These are phyloP conservation scores for Paraconiothyrium brasiliense DNA, from an alignment of 2,329 filamentous ascomycete genomes.

Conservation along the genomic window DNA sequence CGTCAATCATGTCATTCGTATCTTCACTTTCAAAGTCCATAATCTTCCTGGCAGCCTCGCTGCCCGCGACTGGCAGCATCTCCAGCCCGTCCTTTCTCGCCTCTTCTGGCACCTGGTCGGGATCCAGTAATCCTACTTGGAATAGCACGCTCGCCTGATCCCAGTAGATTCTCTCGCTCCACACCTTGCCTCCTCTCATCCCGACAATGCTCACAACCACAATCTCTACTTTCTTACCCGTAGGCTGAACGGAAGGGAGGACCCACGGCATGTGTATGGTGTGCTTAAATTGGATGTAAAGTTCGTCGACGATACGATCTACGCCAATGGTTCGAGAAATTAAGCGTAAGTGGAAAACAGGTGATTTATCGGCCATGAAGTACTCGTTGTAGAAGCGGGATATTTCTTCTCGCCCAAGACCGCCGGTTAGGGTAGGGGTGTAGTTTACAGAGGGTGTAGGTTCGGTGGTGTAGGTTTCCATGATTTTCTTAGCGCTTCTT, in stretches of 20 bases:
- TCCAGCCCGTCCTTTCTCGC: constrained; percentile 57
- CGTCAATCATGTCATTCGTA: constrained; percentile 58
- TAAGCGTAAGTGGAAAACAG: constrained; percentile 62
- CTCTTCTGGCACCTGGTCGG: constrained; percentile 61
- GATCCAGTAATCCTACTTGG: constrained; percentile 66
- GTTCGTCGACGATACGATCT: constrained; percentile 69
- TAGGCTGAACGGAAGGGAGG: constrained; percentile 66
- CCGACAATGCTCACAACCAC: constrained; percentile 66
- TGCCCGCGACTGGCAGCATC: constrained; percentile 57
- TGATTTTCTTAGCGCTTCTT: constrained; percentile 48
- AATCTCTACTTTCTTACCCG: constrained; percentile 65
- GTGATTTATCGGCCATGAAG: constrained; percentile 60
- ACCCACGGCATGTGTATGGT: constrained; percentile 67
- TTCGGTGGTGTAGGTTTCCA: constrained; percentile 48
- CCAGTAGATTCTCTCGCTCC: constrained; percentile 69
- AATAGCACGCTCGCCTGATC: constrained; percentile 69
- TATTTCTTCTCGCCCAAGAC: constrained; percentile 54
- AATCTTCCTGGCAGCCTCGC: constrained; percentile 58
- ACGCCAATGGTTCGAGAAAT: constrained; percentile 66
- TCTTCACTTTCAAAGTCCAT: constrained; percentile 55
- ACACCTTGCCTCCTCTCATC: constrained; percentile 62
- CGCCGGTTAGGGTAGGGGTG: constrained; percentile 58
- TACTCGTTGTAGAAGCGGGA: constrained; percentile 64
- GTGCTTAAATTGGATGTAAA: constrained; percentile 66
- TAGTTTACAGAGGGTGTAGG: constrained; percentile 54